phyloP scores from a whole-genome alignment of 257 asterid species.

The Vinca minor region DNA sequence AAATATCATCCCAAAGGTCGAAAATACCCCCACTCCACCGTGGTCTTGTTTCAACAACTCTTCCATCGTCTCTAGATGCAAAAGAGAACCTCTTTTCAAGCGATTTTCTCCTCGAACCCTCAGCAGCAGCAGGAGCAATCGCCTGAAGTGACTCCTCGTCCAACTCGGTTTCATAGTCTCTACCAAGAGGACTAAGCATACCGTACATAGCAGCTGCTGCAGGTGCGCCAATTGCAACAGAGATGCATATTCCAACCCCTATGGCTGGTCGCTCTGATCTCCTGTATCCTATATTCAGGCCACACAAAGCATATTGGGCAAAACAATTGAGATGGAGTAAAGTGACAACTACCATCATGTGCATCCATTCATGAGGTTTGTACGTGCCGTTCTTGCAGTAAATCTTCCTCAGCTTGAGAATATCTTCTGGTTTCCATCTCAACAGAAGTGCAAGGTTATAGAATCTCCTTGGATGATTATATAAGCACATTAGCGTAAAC shows the following conservation, averaged over 20 bases:
- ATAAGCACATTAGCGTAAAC: constrained; percentile 82
- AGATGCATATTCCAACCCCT: constrained; percentile 61
- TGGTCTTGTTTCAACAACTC: constrained; percentile 44
- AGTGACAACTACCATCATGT: constrained; percentile 73
- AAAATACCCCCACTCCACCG: constrained; percentile 82
- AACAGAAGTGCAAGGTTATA: constrained; percentile 56
- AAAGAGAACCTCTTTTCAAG: constrained; percentile 55
- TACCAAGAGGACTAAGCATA: constrained; percentile 77
- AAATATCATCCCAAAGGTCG: constrained; percentile 84
- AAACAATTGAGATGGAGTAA: constrained; percentile 65
- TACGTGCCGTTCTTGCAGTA: constrained; percentile 70
- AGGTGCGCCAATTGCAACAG: constrained; percentile 72
- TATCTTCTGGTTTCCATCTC: constrained; percentile 53
- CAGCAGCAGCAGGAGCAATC: constrained; percentile 26
- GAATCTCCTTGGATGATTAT: constrained; percentile 70
- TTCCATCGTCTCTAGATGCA: constrained; percentile 34
- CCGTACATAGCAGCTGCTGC: constrained; percentile 64
- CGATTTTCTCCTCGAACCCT: constrained; percentile 41
- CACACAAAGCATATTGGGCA: constrained; percentile 74
- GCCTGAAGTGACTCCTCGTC: constrained; percentile 55
- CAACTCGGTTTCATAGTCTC: constrained; percentile 43
- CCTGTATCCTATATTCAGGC: constrained; percentile 64
- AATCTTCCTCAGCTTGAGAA: constrained; percentile 50
- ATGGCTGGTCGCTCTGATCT: constrained; percentile 64
- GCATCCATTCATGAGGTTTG: constrained; percentile 80